A percentile compares a stretch with the other conserved stretches of the same genome.
These are phyloP conservation scores for Chaetoscypha palmicola DNA, from an alignment of 2,329 filamentous ascomycete genomes.

Conservation along the genomic window DNA sequence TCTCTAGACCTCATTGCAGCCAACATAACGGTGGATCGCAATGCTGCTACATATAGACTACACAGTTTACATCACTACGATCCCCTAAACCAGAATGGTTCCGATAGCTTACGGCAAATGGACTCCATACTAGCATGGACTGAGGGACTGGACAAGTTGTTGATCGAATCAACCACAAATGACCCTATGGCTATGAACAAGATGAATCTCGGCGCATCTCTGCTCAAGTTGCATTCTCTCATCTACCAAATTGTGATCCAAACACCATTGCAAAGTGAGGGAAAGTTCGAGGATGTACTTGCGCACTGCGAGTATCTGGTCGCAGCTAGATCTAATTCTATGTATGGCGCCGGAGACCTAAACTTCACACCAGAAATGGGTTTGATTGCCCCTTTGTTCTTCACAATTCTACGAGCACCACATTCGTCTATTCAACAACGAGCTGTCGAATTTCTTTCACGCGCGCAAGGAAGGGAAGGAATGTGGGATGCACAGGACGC, in stretches of 20 bases:
- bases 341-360: conserved; percentile 2
- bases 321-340: conserved; percentile 2
- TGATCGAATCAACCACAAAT: neutral
- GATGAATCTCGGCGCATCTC: conserved; percentile 47
- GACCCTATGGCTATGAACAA: conserved; percentile 38
- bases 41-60: conserved; percentile 7
- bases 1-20: conserved; percentile 50
- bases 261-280: conserved; percentile 9
- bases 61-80: conserved; percentile 24
- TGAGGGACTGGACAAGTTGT: conserved; percentile 15
- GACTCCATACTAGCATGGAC: conserved; percentile 18
- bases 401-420: conserved; percentile 17
- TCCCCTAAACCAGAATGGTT: conserved; percentile 38
- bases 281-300: conserved; percentile 22
- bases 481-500: conserved; percentile 26
- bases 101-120: conserved; percentile 48
- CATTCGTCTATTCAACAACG: conserved; percentile 11
- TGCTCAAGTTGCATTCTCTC: conserved; percentile 22
- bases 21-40: conserved; percentile 49
- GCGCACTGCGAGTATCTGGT: conserved; percentile 19
- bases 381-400: conserved; percentile 25
- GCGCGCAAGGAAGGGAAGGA: conserved; percentile 23
- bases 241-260: conserved; percentile 19
- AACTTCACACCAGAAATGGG: conserved; percentile 22
- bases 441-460: conserved; percentile 19